Base-by-base conservation (phyloP, 441 rosid genomes). In the Raphanus hybrid region DNA sequence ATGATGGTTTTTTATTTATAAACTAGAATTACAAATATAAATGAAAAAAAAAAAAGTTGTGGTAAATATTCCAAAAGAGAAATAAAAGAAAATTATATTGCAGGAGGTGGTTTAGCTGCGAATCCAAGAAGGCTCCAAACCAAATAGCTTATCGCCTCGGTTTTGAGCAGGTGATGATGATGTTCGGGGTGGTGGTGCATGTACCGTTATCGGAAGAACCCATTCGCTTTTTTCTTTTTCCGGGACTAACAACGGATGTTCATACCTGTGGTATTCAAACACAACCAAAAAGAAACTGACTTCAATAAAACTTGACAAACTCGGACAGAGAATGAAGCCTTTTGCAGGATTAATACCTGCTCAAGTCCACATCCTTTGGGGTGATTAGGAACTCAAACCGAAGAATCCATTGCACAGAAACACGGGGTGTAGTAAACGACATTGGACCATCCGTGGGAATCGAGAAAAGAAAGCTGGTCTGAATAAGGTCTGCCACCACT, bases 391-490 rank as follows among this genome's bases (percentile, higher is more conserved):
- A 95, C 87, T 95, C 99, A 82, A 95, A 95, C 78, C 97, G 87
- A 23, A 95, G 82, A 80, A 84, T 91, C 99, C 99, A 95, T 75
- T 88, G 90, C 76, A 93, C 95, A 43, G 93, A 90, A 79, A 95
- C 88, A 71, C 82, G 90, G 15, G 86, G 86, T 61, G 99, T 93
- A 45, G 94, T 85, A 83, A 95, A 95, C 64, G 99, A 93, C 99
- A 92, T 91, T 16, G 98, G 97, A 29, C 98, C 99, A 80, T 95
- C 98, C 84, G 85, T 87, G 27, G 98, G 99, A 82, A 95, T 82
- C 43, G 97, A 90, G 78, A 95, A 95, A 14, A 91, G 95, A 84
- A 95, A 95, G 86, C 99, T 89, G 14, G 99, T 89, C 78, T 95
- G 99, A 75, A 93, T 86, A 84, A 93, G 82, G 84, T 95, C 97